Evolutionary conservation across 306 rosid species (phyloP).

Genomic region (Vicia faba): DNA sequence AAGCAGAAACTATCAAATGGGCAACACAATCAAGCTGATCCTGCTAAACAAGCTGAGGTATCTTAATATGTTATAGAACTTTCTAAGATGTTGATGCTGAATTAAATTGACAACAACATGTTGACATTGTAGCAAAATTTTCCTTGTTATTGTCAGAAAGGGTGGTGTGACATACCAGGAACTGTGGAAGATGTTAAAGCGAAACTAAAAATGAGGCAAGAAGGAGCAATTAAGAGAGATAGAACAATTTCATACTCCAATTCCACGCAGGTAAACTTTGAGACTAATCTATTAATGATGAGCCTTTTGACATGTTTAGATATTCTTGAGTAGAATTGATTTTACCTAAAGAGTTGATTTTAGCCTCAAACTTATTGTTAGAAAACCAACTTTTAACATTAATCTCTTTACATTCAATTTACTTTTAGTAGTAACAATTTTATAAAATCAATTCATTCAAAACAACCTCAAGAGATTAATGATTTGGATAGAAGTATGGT

Average conservation of each 20-base stretch:
- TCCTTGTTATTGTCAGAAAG: constrained; percentile 52
- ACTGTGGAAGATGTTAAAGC: constrained; percentile 61
- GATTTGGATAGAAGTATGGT: no score
- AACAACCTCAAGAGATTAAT: no score
- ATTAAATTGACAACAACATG: constrained; percentile 4
- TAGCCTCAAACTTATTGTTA: background rate
- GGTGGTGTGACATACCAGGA: constrained; percentile 82
- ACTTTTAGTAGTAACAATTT: background rate
- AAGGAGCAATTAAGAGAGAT: constrained; percentile 72
- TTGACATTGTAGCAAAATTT: constrained; percentile 10
- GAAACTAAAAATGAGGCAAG: constrained; percentile 71
- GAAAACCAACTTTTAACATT: background rate
- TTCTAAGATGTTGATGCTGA: constrained; percentile 11
- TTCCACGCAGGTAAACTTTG: constrained; percentile 59
- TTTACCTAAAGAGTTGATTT: no score
- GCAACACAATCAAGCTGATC: constrained; percentile 45
- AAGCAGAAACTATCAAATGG: constrained; percentile 37
- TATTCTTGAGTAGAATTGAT: no score
- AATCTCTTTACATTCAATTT: background rate
- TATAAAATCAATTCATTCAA: background rate
- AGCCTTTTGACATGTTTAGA: no score
- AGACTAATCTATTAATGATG: constrained; percentile 2
- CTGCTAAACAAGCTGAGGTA: constrained; percentile 74
- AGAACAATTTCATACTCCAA: constrained; percentile 65
- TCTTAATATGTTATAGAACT: background rate